Evolutionary conservation across 768 basidiomycete genomes (phyloP).

Genomic region (Scleroderma citrinum): DNA sequence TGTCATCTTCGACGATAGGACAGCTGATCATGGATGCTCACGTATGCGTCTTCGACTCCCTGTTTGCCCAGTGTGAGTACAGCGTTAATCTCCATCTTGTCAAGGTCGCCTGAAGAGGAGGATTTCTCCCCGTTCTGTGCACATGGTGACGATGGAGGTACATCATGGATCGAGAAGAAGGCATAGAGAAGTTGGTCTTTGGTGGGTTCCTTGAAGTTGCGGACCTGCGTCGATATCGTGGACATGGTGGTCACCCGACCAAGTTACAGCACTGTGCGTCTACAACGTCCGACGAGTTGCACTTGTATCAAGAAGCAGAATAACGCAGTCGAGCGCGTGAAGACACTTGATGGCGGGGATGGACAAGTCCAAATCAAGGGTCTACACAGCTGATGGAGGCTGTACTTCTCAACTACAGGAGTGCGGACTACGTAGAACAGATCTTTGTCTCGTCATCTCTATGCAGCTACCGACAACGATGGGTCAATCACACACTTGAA

Average conservation of each 20-base stretch:
- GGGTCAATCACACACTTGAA: too few relatives aligned
- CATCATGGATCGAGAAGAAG: constrained; percentile 79
- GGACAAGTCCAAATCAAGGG: too few relatives aligned
- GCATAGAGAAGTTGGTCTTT: constrained; percentile 80
- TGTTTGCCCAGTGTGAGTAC: constrained; percentile 74
- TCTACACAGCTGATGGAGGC: too few relatives aligned
- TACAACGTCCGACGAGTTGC: too few relatives aligned
- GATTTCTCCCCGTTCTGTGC: constrained; percentile 19
- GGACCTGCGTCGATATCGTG: constrained; percentile 80
- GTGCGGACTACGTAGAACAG: too few relatives aligned
- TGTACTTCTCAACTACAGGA: too few relatives aligned
- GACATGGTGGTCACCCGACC: constrained; percentile 42
- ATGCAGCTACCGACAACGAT: too few relatives aligned
- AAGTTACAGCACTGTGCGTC: too few relatives aligned
- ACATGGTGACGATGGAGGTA: constrained; percentile 10
- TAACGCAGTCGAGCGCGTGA: too few relatives aligned
- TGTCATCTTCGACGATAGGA: background rate
- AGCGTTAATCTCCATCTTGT: constrained; percentile 85
- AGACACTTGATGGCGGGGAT: too few relatives aligned
- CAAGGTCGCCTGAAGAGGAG: constrained; percentile 35
- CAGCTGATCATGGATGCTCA: constrained; percentile 34
- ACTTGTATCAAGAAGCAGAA: too few relatives aligned
- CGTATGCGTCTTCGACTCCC: constrained; percentile 89
- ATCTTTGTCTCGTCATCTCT: too few relatives aligned
- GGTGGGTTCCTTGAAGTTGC: constrained; percentile 88